phyloP scores from a whole-genome alignment of 2,329 filamentous ascomycete species.

The Chalara sp. region DNA sequence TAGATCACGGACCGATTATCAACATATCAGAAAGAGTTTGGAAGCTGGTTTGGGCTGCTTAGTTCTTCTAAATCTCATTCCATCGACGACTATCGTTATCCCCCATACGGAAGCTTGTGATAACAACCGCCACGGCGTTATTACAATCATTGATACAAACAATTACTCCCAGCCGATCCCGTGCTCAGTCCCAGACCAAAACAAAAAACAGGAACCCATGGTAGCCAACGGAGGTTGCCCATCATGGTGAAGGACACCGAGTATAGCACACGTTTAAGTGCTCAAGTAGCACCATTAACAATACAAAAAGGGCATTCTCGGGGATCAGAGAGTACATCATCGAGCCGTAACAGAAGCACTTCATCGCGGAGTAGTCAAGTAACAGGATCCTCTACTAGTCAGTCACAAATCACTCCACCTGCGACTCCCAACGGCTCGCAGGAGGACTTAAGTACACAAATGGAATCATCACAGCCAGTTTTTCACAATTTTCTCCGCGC shows the following conservation, averaged over 20 bases:
- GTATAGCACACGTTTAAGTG: constrained; percentile 41
- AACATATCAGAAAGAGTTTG: neutral
- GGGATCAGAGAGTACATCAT: constrained; percentile 26
- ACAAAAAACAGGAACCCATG: constrained; percentile 14
- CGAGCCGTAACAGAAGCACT: constrained; percentile 35
- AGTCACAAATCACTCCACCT: constrained; percentile 65
- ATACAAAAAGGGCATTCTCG: constrained; percentile 38
- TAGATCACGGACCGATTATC: constrained; percentile 4
- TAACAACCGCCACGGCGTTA: neutral
- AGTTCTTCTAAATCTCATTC: neutral
- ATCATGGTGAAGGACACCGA: constrained; percentile 27
- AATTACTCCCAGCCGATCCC: neutral
- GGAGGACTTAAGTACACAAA: constrained; percentile 41
- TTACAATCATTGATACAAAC: neutral
- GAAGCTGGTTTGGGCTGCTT: too few relatives aligned
- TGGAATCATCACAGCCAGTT: constrained; percentile 43
- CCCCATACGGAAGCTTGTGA: neutral
- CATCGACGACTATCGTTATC: neutral
- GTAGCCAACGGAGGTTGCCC: constrained; percentile 17
- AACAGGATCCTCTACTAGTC: constrained; percentile 18
- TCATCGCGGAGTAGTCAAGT: constrained; percentile 30
- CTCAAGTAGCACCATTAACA: constrained; percentile 53
- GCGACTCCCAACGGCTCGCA: constrained; percentile 64
- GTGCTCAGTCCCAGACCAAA: neutral
- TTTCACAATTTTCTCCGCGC: constrained; percentile 95